Percentiles rank a stretch among this genome's conserved stretches.
phyloP scores from a whole-genome alignment of 73 alveolate genomes.

The Vitrella brassicaformis region DNA sequence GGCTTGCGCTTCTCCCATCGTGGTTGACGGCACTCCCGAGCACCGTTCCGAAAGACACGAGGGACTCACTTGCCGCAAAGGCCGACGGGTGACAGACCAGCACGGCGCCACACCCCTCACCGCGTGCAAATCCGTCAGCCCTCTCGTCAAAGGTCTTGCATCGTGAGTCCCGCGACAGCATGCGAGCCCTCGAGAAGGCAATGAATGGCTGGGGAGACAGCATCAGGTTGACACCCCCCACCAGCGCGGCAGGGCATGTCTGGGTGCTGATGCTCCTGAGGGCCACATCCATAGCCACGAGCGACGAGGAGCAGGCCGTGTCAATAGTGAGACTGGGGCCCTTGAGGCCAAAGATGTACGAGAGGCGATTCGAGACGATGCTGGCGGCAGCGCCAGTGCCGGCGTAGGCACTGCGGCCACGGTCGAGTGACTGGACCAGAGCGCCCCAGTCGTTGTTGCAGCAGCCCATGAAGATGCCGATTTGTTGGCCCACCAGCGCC shows the following conservation, averaged over 20 bases:
- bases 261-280: neutral
- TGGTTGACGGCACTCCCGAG: neutral
- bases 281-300: conserved; percentile 3
- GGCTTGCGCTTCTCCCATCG: neutral
- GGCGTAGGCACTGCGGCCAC: neutral
- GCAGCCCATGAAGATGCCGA: conserved; percentile 4
- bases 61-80: neutral
- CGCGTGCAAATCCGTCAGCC: conserved; percentile 40
- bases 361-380: conserved; percentile 4
- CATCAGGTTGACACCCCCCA: conserved; percentile 15
- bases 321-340: conserved; percentile 1
- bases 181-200: conserved; percentile 19
- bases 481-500: neutral
- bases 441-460: conserved; percentile 33
- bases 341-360: neutral
- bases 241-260: neutral
- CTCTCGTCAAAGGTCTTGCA: conserved; percentile 25
- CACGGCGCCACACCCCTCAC: conserved; percentile 29
- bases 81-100: neutral
- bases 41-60: neutral
- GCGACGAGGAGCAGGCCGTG: conserved; percentile 10
- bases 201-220: conserved; percentile 29
- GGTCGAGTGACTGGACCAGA: neutral
- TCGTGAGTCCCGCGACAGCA: conserved; percentile 23
- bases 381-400: conserved; percentile 2